Evolutionary conservation across 176 grass and related monocot species (phyloP), one percentile per base, ranked within the genome.

Genomic region (Oryza meridionalis): DNA sequence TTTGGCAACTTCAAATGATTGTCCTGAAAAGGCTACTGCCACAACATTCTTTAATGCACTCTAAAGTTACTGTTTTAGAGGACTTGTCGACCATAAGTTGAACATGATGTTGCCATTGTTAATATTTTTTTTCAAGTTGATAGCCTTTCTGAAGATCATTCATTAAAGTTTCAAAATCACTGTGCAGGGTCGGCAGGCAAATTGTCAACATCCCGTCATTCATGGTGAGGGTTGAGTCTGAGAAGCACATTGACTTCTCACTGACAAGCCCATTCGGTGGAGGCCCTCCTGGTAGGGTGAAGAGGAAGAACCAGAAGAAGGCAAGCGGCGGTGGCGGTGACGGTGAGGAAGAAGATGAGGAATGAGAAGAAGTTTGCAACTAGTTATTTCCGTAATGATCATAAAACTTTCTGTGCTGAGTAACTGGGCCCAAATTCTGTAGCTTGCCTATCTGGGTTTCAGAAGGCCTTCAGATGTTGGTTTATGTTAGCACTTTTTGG

Each of bases 141-240:
- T 61, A 12, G 37, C 21, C 44, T 78, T 44, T 47, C 10, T 43
- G 22, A 69, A 22, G 63, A 55, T 21, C 2, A 9, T 19, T 51
- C 21, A 29, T 64, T 53, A 35, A 49, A 64, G 14, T 88, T 76
- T 65, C 37, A 19, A 33, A 14, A 38, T 76, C 27, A 53, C 33
- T 40, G 45, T 84, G 75, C 69, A 80, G 63, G 19, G 29, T 84
- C 65, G 84, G 80, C 33, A 90, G 80, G 76, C 84, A 84, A 70
- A 72, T 87, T 42, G 81, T 90, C 33, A 79, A 84, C 73, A 87
- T 90, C 31, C 76, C 76, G 6, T 90, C 53, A 1, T 87, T 81
- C 29, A 72, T 90, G 89, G 89, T 87, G 61, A 84, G 64, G 76
- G 38, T 84, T 0, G 80, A 90, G 25, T 90, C 80, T 22, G 84